Percentiles rank a stretch among this genome's conserved stretches.
phyloP scores from a whole-genome alignment of 2,329 filamentous ascomycete genomes.

The Leptosphaerulina australis region DNA sequence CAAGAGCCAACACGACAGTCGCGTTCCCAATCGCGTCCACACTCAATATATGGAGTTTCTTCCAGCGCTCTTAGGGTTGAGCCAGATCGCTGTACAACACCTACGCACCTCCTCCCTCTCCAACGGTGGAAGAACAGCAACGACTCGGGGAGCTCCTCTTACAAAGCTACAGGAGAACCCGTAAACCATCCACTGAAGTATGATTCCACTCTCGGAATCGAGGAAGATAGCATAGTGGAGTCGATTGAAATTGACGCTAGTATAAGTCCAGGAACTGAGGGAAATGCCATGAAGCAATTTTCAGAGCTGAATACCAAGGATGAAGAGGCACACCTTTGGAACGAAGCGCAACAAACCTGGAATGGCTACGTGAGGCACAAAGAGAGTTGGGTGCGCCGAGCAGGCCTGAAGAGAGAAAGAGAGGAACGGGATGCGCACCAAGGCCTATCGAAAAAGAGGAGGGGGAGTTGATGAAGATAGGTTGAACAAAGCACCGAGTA shows the following conservation, averaged over 20 bases:
- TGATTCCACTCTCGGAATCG: conserved; percentile 1
- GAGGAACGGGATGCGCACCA: background rate
- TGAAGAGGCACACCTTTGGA: background rate
- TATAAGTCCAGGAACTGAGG: background rate
- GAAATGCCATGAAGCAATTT: too few species aligned
- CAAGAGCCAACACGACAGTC: too few species aligned
- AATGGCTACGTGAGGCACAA: conserved; percentile 18
- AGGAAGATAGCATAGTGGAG: background rate
- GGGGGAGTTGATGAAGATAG: background rate
- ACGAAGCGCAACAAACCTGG: background rate
- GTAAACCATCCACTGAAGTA: conserved; percentile 12
- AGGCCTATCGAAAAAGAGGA: background rate
- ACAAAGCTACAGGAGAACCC: too few species aligned
- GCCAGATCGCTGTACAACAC: too few species aligned
- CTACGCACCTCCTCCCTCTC: too few species aligned
- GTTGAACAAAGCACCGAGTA: too few species aligned
- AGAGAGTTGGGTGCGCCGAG: conserved; percentile 27
- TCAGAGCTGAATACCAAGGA: too few species aligned
- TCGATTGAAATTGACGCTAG: conserved; percentile 12
- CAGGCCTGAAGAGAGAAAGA: conserved; percentile 12
- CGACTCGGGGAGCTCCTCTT: too few species aligned
- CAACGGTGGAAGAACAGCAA: too few species aligned
- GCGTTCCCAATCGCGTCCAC: too few species aligned
- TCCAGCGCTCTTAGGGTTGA: too few species aligned
- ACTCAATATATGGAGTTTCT: too few species aligned